Evolutionary conservation across 2,329 filamentous ascomycete species (phyloP), one percentile per base, ranked within the genome.

Genomic region (Achaetomium macrosporum): DNA sequence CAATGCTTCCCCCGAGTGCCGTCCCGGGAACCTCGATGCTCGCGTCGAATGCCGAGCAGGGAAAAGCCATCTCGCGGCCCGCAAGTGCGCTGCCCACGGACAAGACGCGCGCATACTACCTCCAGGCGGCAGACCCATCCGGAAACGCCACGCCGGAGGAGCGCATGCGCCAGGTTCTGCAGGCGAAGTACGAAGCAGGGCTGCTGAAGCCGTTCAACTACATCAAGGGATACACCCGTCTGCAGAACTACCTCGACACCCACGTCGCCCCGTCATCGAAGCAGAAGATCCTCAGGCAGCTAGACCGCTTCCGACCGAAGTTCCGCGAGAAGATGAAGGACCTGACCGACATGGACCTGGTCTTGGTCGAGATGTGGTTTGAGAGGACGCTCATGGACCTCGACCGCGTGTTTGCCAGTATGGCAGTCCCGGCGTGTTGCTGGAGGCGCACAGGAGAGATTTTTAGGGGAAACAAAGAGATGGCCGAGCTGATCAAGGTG

Each of bases 291-390:
- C 73, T 96, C 42, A 84, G 90, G 55, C 92, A 96, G 65, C 79
- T 99, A 41, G 89, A 96, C 69, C 85, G 88, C 52, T 99, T 99
- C 71, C 80, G 93, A 42, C 93, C 93, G 15, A 96, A 95, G 66
- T 99, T 99, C 65, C 82, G 93, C 57, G 92, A 97, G 70, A 90
- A 95, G 72, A 92, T 95, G 67, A 90, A 97, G 60, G 85, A 79
- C 33, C 75, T 97, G 65, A 96, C 89, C 2, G 93, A 99, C 69
- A 88, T 96, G 68, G 90, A 99, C 69, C 81, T 99, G 25, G 85
- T 97, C 29, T 83, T 91, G 54, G 92, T 97, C 11, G 93, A 99
- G 71, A 96, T 97, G 90, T 97, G 93, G 92, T 97, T 99, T 66
- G 93, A 99, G 70, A 84, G 87, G 64, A 93, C 88, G 58, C 73